These are phyloP conservation scores for Erythrophleum ivorense DNA, from an alignment of 331 rosid species.

Conservation along the genomic window DNA sequence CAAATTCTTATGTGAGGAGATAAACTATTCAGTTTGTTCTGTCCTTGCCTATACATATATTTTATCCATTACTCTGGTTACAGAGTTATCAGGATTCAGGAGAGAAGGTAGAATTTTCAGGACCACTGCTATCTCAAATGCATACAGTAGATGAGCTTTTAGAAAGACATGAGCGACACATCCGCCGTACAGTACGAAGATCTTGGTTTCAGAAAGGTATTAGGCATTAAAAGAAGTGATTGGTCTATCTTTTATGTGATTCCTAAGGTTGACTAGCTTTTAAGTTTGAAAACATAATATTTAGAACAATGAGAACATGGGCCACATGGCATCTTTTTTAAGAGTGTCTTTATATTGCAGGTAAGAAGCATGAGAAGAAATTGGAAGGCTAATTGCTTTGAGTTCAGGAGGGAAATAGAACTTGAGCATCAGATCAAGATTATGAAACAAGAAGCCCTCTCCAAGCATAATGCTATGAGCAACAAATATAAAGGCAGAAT, in stretches of 20 bases:
- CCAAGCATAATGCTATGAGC: constrained; percentile 25
- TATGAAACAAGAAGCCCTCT: constrained; percentile 13
- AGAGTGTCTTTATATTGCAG: constrained; percentile 49
- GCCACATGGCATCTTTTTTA: constrained; percentile 17
- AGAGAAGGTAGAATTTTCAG: constrained; percentile 88
- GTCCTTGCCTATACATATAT: constrained; percentile 28
- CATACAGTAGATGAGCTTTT: constrained; percentile 83
- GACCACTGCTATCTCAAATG: constrained; percentile 81
- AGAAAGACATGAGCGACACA: constrained; percentile 82
- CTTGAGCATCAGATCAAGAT: constrained; percentile 30
- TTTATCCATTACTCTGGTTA: constrained; percentile 30
- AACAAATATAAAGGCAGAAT: constrained; percentile 21
- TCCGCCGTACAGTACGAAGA: constrained; percentile 73
- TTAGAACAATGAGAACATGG: background rate
- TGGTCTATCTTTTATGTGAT: background rate
- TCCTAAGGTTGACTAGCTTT: constrained; percentile 49
- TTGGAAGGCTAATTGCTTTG: constrained; percentile 2
- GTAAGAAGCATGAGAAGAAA: constrained; percentile 57
- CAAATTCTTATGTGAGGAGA: constrained; percentile 17
- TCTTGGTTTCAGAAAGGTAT: constrained; percentile 95
- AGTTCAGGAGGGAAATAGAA: constrained; percentile 11
- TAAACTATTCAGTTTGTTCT: constrained; percentile 11
- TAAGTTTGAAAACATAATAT: constrained; percentile 8
- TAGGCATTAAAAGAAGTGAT: constrained; percentile 18
- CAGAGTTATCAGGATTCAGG: constrained; percentile 72